These are phyloP conservation scores for Cymodocea nodosa DNA, from an alignment of 116 monocot genomes.

Conservation along the genomic window DNA sequence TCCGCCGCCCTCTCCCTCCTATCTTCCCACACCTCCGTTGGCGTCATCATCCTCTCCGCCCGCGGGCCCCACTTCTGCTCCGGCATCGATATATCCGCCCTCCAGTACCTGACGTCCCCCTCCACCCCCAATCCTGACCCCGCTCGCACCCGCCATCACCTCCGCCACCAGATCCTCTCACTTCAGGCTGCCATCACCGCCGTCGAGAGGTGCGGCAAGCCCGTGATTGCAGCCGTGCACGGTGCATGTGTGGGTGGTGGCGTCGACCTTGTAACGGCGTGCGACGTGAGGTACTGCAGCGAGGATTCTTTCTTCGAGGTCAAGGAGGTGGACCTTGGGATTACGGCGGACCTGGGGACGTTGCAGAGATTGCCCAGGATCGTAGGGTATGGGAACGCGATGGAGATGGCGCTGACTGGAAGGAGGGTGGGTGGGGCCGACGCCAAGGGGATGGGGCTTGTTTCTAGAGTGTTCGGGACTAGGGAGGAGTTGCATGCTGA, in stretches of 20 bases:
- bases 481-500: conserved; percentile 32
- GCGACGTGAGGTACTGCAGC: conserved; percentile 67
- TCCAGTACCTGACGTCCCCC: conserved; percentile 16
- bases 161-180: conserved; percentile 47
- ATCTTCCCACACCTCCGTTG: conserved; percentile 37
- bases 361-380: conserved; percentile 78
- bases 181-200: conserved; percentile 56
- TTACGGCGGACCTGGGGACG: conserved; percentile 78
- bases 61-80: conserved; percentile 73
- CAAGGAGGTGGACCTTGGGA: conserved; percentile 80
- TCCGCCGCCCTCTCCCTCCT: conserved; percentile 70
- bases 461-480: conserved; percentile 38
- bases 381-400: conserved; percentile 68
- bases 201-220: conserved; percentile 65
- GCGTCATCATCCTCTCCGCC: conserved; percentile 49
- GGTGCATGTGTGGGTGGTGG: conserved; percentile 89
- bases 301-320: conserved; percentile 53
- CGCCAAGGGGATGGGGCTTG: conserved; percentile 78
- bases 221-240: conserved; percentile 64
- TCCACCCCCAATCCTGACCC: conserved; percentile 6
- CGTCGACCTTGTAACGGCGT: conserved; percentile 62
- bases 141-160: conserved; percentile 23
- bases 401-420: conserved; percentile 74
- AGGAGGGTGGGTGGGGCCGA: conserved; percentile 42
- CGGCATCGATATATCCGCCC: conserved; percentile 61